These are phyloP conservation scores for Pseudoscleropodium purum DNA, from an alignment of 225 moss, liverwort and hornwort species.

Conservation along the genomic window DNA sequence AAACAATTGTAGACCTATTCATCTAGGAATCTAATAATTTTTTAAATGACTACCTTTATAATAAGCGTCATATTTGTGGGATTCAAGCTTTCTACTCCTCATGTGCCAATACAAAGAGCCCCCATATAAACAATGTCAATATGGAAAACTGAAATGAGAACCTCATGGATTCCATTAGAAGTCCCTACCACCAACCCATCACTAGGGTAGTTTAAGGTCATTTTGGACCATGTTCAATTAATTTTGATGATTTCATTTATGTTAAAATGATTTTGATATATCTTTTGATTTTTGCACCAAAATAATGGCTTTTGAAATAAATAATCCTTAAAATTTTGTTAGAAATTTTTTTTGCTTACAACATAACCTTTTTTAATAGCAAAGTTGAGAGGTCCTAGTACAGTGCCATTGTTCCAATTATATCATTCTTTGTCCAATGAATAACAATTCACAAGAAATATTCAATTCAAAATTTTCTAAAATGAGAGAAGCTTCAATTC, in stretches of 20 bases:
- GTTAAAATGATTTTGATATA: not conserved
- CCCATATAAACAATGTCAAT: too few relatives aligned
- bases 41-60: fast-evolving
- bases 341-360: fast-evolving
- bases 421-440: not conserved
- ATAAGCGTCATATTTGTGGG: not conserved
- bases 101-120: too few relatives aligned
- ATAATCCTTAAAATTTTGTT: not conserved
- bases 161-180: too few relatives aligned
- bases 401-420: not conserved
- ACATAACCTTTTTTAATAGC: not conserved
- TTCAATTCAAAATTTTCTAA: not conserved
- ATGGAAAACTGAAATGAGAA: too few relatives aligned
- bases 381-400: not conserved
- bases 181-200: too few relatives aligned
- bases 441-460: not conserved
- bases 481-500: not conserved
- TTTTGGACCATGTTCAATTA: too few relatives aligned
- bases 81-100: not conserved
- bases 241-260: not conserved
- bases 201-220: too few relatives aligned
- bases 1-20: not conserved
- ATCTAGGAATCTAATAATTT: not conserved
- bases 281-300: not conserved
- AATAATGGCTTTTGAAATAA: not conserved